phyloP scores from a whole-genome alignment of 2,329 filamentous ascomycete genomes.

The Coleophoma eucalyptorum region DNA sequence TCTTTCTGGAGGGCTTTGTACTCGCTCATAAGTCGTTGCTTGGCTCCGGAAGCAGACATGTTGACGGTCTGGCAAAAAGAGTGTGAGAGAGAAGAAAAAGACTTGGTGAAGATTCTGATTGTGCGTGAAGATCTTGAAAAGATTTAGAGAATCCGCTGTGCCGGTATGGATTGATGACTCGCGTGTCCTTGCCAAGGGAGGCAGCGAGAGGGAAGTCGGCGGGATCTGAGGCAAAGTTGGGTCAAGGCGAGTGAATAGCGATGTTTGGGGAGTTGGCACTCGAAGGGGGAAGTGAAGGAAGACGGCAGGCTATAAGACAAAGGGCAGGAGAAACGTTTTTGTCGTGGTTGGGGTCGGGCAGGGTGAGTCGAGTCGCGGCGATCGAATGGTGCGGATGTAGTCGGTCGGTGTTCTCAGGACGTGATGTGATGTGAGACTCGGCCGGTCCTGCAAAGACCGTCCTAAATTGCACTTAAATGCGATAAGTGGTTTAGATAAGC shows the following conservation, averaged over 20 bases:
- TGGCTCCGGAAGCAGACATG: constrained; percentile 43
- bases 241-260: too few relatives aligned
- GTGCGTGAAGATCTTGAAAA: too few relatives aligned
- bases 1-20: constrained; percentile 78
- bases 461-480: too few relatives aligned
- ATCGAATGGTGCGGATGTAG: too few relatives aligned
- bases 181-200: too few relatives aligned
- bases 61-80: not conserved
- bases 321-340: not conserved
- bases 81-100: not conserved
- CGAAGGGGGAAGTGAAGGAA: too few relatives aligned
- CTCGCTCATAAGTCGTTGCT: constrained; percentile 87
- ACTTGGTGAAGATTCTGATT: too few relatives aligned
- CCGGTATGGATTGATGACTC: too few relatives aligned
- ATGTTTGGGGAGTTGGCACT: too few relatives aligned
- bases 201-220: not conserved
- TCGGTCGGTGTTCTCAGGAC: not conserved
- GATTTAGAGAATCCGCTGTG: too few relatives aligned
- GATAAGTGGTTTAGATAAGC: too few relatives aligned
- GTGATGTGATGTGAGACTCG: not conserved
- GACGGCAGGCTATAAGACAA: not conserved
- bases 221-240: not conserved
- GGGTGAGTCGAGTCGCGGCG: not conserved
- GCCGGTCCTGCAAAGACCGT: not conserved
- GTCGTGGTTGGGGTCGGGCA: not conserved